These are phyloP conservation scores for Rhazya stricta DNA, from an alignment of 257 asterid species.

Conservation along the genomic window DNA sequence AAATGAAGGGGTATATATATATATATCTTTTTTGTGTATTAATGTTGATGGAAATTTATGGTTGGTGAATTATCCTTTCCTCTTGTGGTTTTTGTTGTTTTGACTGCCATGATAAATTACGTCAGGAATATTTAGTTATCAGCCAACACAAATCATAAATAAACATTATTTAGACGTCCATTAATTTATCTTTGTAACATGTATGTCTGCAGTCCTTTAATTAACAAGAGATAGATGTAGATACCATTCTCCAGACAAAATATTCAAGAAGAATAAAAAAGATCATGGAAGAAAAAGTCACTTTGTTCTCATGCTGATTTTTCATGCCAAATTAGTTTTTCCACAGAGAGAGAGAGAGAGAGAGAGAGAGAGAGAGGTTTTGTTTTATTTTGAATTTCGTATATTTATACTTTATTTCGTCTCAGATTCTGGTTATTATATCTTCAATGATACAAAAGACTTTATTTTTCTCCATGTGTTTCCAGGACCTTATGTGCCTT, in stretches of 20 bases:
- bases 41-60: neutral
- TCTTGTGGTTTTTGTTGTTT: neutral
- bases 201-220: neutral
- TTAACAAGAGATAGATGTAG: neutral
- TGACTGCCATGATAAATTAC: neutral
- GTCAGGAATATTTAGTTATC: neutral
- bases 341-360: neutral
- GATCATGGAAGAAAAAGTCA: neutral
- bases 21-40: too few relatives aligned
- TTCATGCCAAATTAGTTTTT: neutral
- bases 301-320: neutral
- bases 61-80: neutral
- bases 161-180: neutral
- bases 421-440: neutral
- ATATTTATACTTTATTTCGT: neutral
- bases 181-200: neutral
- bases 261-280: neutral
- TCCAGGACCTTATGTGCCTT: constrained; percentile 1
- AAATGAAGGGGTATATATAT: neutral
- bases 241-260: neutral
- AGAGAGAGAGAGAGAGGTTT: neutral
- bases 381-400: too few relatives aligned
- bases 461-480: neutral
- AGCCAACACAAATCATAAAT: neutral
- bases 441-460: neutral